Conservation (phyloP, 139 green algal species). For the Chlamydomonas incerta region DNA sequence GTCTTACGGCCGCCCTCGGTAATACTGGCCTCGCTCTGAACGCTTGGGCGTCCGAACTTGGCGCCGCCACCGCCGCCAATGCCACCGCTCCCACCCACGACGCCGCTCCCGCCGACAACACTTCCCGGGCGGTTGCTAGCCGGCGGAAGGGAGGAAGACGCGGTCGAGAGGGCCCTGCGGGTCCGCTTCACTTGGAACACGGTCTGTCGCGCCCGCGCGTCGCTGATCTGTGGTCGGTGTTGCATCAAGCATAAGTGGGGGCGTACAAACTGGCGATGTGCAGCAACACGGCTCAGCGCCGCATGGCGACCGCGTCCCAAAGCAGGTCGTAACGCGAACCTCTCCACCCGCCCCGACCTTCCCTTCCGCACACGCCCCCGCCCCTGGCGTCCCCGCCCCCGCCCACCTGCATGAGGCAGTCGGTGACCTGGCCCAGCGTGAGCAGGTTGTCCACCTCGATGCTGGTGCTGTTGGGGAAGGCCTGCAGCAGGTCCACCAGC, state of each 20-base stretch:
- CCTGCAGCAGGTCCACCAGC: constrained; percentile 32
- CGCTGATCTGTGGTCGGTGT: constrained; percentile 36
- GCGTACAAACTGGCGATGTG: too few relatives aligned
- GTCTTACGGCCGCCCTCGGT: not conserved
- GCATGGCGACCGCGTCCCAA: too few relatives aligned
- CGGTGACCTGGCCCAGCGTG: constrained; percentile 53
- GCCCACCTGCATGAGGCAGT: constrained; percentile 45
- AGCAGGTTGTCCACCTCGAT: constrained; percentile 54
- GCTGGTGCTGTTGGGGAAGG: constrained; percentile 32
- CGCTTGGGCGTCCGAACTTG: too few relatives aligned
- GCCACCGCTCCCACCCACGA: not conserved
- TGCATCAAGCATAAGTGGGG: too few relatives aligned
- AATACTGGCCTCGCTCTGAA: too few relatives aligned
- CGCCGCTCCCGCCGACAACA: too few relatives aligned
- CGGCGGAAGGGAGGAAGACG: not conserved
- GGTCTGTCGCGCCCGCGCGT: not conserved
- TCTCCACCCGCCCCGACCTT: not conserved
- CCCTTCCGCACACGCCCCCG: not conserved
- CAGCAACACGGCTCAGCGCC: too few relatives aligned
- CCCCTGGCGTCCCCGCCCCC: not conserved
- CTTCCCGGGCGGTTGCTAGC: not conserved
- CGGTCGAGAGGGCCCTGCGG: not conserved
- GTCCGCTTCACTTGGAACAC: constrained; percentile 4
- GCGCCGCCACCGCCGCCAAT: not conserved
- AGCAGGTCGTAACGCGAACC: too few relatives aligned